phyloP scores from a whole-genome alignment of 1,284 basidiomycete genomes.

The Rhizoctonia solani region DNA sequence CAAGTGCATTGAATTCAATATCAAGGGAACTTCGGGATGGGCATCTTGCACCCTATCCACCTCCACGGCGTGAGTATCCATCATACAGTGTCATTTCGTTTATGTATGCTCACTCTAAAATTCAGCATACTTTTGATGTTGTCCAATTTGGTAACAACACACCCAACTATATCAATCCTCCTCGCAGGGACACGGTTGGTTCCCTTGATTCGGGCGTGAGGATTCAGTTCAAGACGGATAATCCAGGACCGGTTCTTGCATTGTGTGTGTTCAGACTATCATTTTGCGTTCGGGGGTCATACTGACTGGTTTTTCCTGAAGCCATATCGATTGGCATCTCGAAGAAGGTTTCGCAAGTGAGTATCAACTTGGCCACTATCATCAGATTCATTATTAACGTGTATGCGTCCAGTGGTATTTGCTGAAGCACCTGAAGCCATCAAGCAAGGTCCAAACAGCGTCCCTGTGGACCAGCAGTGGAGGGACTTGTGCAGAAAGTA shows the following conservation, averaged over 20 bases:
- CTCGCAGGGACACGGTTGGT: slow-evolving; percentile 45
- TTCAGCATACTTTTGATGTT: slow-evolving; percentile 47
- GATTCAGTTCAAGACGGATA: slow-evolving; percentile 48
- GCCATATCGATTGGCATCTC: slow-evolving; percentile 57
- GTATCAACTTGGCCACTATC: slow-evolving; percentile 43
- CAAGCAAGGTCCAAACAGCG: not conserved
- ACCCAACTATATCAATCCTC: slow-evolving; percentile 51
- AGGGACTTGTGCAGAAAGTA: slow-evolving; percentile 20
- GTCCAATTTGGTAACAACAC: slow-evolving; percentile 44
- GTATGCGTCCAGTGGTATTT: slow-evolving; percentile 26
- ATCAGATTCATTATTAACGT: not conserved
- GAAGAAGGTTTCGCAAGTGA: slow-evolving; percentile 42
- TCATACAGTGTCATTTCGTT: not conserved
- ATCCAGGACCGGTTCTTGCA: slow-evolving; percentile 53
- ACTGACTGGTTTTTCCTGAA: slow-evolving; percentile 11
- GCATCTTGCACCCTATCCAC: slow-evolving; percentile 44
- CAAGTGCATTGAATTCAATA: slow-evolving; percentile 17
- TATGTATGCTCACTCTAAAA: slow-evolving; percentile 28
- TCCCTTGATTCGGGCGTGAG: slow-evolving; percentile 44
- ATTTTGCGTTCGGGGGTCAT: not conserved
- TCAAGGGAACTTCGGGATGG: not conserved
- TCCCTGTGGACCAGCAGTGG: slow-evolving; percentile 9
- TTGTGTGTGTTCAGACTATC: slow-evolving; percentile 47
- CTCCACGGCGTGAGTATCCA: slow-evolving; percentile 45
- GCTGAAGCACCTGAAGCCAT: slow-evolving; percentile 22